Conservation (phyloP, 306 rosid species). For the Acacia melanoxylon region DNA sequence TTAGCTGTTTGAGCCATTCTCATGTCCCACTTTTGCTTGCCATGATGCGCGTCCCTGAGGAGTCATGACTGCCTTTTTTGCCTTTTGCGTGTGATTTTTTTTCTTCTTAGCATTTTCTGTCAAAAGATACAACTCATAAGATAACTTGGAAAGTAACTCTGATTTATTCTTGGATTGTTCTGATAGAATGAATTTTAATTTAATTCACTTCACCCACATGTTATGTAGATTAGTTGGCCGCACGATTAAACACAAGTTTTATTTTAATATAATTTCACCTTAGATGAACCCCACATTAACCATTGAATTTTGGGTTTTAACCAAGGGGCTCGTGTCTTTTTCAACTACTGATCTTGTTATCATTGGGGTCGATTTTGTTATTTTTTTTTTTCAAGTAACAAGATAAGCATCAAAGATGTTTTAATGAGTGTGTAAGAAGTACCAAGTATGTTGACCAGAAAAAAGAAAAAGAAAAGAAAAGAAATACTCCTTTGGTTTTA, state of each 20-base stretch:
- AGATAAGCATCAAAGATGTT: neutral
- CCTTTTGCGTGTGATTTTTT: slow-evolving; percentile 50
- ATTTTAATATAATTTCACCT: neutral
- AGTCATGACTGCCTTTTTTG: slow-evolving; percentile 14
- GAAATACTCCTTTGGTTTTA: too few relatives aligned
- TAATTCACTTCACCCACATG: neutral
- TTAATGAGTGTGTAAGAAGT: neutral
- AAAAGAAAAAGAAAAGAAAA: too few relatives aligned
- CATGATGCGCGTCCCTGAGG: slow-evolving; percentile 29
- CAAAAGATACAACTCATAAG: neutral
- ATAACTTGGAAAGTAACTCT: neutral
- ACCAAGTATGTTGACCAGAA: neutral
- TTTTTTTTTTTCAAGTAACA: neutral
- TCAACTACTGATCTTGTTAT: neutral
- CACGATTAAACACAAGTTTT: neutral
- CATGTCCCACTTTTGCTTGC: slow-evolving; percentile 5
- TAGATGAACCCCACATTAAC: neutral
- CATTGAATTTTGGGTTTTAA: neutral
- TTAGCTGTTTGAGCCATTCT: slow-evolving; percentile 21
- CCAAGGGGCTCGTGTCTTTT: neutral
- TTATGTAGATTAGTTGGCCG: neutral
- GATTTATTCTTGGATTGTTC: neutral
- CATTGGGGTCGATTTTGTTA: neutral
- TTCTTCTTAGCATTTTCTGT: slow-evolving; percentile 28
- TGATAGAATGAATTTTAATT: neutral